Conservation (phyloP, 176 grass and related monocot species). For the Zea mays region DNA sequence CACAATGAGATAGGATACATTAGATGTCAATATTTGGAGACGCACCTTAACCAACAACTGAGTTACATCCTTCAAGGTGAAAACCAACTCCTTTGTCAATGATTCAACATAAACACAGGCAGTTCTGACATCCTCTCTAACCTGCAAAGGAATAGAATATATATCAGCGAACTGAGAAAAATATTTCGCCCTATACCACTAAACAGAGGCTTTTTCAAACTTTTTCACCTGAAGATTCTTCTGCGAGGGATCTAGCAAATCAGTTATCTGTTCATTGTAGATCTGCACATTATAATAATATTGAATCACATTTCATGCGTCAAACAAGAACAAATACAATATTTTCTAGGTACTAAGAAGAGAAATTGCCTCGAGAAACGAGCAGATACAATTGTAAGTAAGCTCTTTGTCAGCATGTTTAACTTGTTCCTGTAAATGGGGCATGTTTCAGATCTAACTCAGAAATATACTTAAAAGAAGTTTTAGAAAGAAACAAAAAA, state of each 20-base stretch:
- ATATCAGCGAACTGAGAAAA: conserved; percentile 44
- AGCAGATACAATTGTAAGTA: conserved; percentile 82
- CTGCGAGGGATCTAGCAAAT: conserved; percentile 77
- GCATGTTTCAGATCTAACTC: conserved; percentile 20
- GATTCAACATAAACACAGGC: conserved; percentile 87
- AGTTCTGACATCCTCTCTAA: conserved; percentile 94
- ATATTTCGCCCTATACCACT: background rate
- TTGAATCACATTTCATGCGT: conserved; percentile 34
- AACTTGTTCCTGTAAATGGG: conserved; percentile 72
- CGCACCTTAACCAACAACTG: conserved; percentile 81
- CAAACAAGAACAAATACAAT: conserved; percentile 15
- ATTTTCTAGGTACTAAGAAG: conserved; percentile 26
- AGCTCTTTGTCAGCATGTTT: conserved; percentile 78
- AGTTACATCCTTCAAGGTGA: conserved; percentile 79
- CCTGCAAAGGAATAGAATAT: conserved; percentile 53
- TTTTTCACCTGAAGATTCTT: conserved; percentile 86
- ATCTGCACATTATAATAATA: conserved; percentile 57
- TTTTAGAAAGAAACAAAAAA: conserved; percentile 7
- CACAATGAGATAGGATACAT: background rate
- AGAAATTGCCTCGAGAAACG: conserved; percentile 88
- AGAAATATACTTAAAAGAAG: conserved; percentile 9
- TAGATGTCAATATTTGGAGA: conserved; percentile 24
- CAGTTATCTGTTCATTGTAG: conserved; percentile 98
- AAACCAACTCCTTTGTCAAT: conserved; percentile 82
- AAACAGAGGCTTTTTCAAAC: conserved; percentile 3